A percentile compares a stretch with the other conserved stretches of the same genome.
phyloP scores from a whole-genome alignment of 106 monocot genomes.

The Platanthera zijinensis region DNA sequence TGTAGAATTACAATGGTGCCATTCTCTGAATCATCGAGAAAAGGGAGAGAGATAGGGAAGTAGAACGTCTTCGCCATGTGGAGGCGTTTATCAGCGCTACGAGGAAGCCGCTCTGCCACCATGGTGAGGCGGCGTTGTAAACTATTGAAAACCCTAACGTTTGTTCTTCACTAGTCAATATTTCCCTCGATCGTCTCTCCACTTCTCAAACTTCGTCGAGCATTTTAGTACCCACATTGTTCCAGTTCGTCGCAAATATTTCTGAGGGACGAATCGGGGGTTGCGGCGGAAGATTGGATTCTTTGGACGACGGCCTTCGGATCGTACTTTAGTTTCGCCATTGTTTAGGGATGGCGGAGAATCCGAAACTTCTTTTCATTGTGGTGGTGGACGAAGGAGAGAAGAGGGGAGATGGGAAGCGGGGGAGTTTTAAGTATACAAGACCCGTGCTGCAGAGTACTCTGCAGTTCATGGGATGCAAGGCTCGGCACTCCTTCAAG shows the following conservation, averaged over 20 bases:
- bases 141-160: background rate
- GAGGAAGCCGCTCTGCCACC: background rate
- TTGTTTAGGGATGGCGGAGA: constrained; percentile 40
- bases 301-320: background rate
- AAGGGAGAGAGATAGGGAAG: background rate
- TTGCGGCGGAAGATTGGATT: background rate
- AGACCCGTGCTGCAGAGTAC: constrained; percentile 75
- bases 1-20: background rate
- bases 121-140: background rate
- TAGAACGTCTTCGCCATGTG: background rate
- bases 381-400: constrained; percentile 51
- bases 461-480: constrained; percentile 83
- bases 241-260: background rate
- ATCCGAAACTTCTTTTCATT: constrained; percentile 56
- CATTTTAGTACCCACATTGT: constrained; percentile 4
- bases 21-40: background rate
- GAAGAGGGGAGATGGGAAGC: constrained; percentile 7
- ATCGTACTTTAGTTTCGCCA: background rate
- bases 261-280: background rate
- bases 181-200: background rate
- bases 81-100: background rate
- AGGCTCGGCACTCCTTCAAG: constrained; percentile 87
- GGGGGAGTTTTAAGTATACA: constrained; percentile 48
- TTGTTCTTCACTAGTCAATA: background rate
- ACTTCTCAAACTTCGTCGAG: background rate